A percentile compares a stretch with the other conserved stretches of the same genome.
Conservation (phyloP, 139 green algal genomes). For the Chlorella vulgaris region DNA sequence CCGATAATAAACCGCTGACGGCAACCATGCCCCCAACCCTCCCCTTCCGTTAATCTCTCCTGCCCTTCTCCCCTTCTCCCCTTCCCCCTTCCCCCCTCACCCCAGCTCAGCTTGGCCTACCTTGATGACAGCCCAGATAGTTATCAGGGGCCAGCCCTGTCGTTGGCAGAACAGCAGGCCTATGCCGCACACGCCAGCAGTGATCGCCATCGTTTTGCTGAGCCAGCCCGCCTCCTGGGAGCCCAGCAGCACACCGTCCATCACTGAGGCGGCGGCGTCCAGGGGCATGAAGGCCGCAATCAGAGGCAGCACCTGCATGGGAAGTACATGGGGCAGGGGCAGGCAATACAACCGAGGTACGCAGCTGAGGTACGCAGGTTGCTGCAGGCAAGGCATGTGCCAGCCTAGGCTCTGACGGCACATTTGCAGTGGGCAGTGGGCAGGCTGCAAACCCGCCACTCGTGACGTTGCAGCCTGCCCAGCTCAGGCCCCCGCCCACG, state of each 20-base stretch:
- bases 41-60: too few relatives aligned
- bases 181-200: neutral
- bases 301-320: slow-evolving; percentile 35
- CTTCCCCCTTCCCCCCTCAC: too few relatives aligned
- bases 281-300: slow-evolving; percentile 51
- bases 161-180: slow-evolving; percentile 23
- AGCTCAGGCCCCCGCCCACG: neutral
- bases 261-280: slow-evolving; percentile 42
- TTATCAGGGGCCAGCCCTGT: slow-evolving; percentile 17
- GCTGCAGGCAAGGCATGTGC: too few relatives aligned
- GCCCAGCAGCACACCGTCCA: slow-evolving; percentile 50
- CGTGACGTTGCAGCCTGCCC: too few relatives aligned
- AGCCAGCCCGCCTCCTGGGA: slow-evolving; percentile 40
- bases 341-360: neutral
- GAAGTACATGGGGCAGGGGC: neutral
- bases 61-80: too few relatives aligned
- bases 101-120: too few relatives aligned
- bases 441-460: too few relatives aligned
- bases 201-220: neutral
- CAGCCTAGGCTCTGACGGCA: too few relatives aligned
- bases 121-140: slow-evolving; percentile 47
- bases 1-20: too few relatives aligned
- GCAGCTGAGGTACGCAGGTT: too few relatives aligned
- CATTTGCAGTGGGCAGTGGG: too few relatives aligned
- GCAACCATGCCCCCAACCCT: too few relatives aligned